Base-by-base conservation (phyloP, 2,329 filamentous ascomycete species). In the Beauveria scarabaeidicola region DNA sequence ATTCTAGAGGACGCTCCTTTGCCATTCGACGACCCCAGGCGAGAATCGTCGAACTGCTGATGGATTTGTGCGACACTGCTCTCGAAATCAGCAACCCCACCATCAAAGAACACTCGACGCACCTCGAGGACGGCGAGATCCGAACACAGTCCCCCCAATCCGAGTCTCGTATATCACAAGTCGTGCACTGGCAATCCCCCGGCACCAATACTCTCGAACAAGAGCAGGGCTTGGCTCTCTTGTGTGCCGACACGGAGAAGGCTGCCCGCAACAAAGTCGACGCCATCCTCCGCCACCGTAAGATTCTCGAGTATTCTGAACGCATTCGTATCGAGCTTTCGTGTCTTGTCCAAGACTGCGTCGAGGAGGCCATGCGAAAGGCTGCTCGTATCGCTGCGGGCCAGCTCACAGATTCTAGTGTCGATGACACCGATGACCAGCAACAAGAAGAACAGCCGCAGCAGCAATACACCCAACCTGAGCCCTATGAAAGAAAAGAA, bases 101-200 rank as follows among this genome's bases (percentile, higher is more conserved):
- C 6, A 89, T 99, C 74, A 97, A 96, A 69, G 93, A 97, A 65
- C 81, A 84, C 3, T 82, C 86, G 9, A 79, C 83, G 2, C 83
- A 87, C 64, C 68, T 72, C 41, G 72, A 80, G 51, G 80, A 83
- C 8, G 87, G 89, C 52, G 57, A 96, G 63, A 86, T 97, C 63
- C 86, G 93, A 51, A 96, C 93, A 0, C 89, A 97, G 69, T 99
- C 94, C 5, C 94, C 94, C 0, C 90, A 97, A 69, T 99, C 95
- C 0, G 94, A 99, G 70, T 94, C 90, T 47, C 87, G 93, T 36
- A 95, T 97, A 66, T 89, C 90, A 1, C 94, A 99, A 72, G 92
- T 99, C 6, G 73, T 95, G 65, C 91, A 97, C 70, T 99, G 95
- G 94, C 91, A 96, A 69, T 96, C 93, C 5, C 94, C 94, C 0